Evolutionary conservation across 1,139 yeast species (phyloP), one percentile per base, ranked within the genome.

Genomic region (Magnusiomyces magnusii): DNA sequence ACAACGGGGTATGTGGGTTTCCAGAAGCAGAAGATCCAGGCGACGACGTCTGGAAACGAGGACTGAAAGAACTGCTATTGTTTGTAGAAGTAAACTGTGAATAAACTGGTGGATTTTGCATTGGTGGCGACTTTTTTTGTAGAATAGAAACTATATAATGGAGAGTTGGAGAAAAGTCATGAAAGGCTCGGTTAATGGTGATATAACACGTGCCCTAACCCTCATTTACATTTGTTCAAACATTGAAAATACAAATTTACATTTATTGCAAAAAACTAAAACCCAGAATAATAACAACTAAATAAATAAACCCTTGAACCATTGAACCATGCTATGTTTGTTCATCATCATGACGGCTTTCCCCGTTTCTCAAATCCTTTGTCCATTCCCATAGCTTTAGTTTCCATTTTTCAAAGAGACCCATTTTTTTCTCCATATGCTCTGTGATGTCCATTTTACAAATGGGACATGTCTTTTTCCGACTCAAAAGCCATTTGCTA

Each of bases 401-500:
- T 23, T 23, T 44, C 49, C 49, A 44, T 44, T 17, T 19, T n/a
- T 44, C 49, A 19, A 44, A 19, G 5, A 21, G 10, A 5, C 49
- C 49, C 49, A 44, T 44, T 27, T 44, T 44, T 19, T 23, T 3
- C 49, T 44, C 27, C 5, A 44, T 23, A 23, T 44, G 17, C 13
- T 21, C 53, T 19, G 67, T 65, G 51, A 68, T 66, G 50, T 69
- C 72, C 21, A 71, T 69, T 64, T 73, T 73, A 65, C 75, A 72
- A 34, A 73, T 73, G 21, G 75, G 75, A 57, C 75, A 72, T 2
- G 73, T 72, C 62, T 70, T 69, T 61, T 73, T 71, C 34, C 73
- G 69, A 47, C 65, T 65, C 3, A 74, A 65, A 7, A 75, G 69
- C 80, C 80, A 76, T 36, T 71, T 70, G 17, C 74, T 66, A 28